Evolutionary conservation across 768 basidiomycete species (phyloP), one percentile per base, ranked within the genome.

Genomic region (Tulasnella sp.): DNA sequence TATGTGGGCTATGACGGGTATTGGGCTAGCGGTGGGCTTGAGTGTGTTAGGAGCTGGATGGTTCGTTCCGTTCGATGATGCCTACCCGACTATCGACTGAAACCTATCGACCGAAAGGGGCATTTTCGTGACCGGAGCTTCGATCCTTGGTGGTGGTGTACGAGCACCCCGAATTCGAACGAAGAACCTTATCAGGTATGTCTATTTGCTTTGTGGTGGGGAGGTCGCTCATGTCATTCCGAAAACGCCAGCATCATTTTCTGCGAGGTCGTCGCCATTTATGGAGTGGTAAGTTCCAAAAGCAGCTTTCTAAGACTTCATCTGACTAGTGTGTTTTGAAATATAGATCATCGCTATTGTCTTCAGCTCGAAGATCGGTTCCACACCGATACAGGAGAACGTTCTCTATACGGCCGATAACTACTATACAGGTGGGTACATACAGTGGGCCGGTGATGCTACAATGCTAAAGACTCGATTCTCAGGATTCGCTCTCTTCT

Each of bases 221-320:
- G 19, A 59, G 29, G n/a, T 74, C 3, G 1, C 19, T 22, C 22
- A 14, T 11, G 12, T 1, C 29, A 37, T 72, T 44, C 44, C 35
- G n/a, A 37, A 65, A 17, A 1, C 22, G 26, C 12, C 77, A 98
- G 96, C 76, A 94, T 98, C 83, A 98, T 99, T 78, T 98, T 98
- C 85, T 98, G 96, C 80, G 96, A 98, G 83, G 97, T 98, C 78
- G 95, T 99, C 35, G 97, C 96, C 73, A 98, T 99, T 78, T 98
- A 98, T 82, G 97, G 92, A 72, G 92, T 94, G 68, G 93, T 95
- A 81, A 73, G 90, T 84, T 29, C 11, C 22, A 29, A 19, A 32
- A 16, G 16, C 52, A 22, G 64, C 65, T 19, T 34, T 63, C 47
- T 68, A 22, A 74, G 26, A 37, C 71, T 16, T 62, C 17, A 59